These are phyloP conservation scores for Arachis hypogaea DNA, from an alignment of 306 rosid species.

Conservation along the genomic window DNA sequence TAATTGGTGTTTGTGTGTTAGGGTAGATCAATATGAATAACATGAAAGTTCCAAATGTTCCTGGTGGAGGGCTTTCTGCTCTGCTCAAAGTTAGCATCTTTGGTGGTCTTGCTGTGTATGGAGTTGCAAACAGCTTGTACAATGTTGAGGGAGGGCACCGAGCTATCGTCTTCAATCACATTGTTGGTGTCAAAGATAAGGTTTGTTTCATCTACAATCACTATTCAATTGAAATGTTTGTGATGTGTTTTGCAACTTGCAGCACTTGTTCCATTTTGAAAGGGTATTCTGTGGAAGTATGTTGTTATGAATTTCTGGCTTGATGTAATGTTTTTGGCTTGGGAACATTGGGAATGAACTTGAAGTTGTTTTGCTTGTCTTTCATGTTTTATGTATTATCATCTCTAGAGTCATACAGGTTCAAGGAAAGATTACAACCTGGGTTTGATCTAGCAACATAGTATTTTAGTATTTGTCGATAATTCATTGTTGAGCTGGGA, in stretches of 20 bases:
- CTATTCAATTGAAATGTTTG: neutral
- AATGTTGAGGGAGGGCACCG: conserved; percentile 51
- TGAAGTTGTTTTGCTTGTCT: conserved; percentile 9
- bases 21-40: conserved; percentile 47
- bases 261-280: neutral
- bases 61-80: conserved; percentile 44
- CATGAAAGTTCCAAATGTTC: conserved; percentile 41
- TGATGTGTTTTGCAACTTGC: neutral
- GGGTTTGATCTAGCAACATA: conserved; percentile 13
- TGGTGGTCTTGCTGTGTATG: conserved; percentile 48
- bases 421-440: neutral
- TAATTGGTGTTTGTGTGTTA: neutral
- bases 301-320: neutral
- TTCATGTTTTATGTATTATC: neutral
- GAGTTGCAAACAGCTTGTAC: conserved; percentile 45
- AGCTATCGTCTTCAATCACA: conserved; percentile 46
- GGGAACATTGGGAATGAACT: conserved; percentile 7
- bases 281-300: neutral
- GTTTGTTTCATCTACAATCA: conserved; percentile 13
- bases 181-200: conserved; percentile 48
- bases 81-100: conserved; percentile 43
- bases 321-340: neutral
- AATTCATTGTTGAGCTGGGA: neutral
- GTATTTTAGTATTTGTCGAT: neutral
- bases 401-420: neutral